Conservation (phyloP, 164 flowering plant species). For the Macadamia integrifolia region DNA sequence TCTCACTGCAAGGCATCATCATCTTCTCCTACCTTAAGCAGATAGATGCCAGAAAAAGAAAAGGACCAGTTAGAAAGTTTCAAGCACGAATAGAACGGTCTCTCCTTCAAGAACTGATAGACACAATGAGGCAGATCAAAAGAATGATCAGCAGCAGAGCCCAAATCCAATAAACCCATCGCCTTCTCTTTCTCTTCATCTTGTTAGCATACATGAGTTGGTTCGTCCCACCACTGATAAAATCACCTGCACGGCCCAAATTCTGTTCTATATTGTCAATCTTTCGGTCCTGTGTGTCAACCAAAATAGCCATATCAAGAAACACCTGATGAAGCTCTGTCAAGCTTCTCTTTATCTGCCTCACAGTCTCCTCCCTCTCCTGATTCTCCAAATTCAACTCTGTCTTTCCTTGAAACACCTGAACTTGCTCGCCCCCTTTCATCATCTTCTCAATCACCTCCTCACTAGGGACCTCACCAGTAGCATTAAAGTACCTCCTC, state of each 20-base stretch:
- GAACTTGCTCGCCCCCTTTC: constrained; percentile 24
- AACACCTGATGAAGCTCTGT: constrained; percentile 68
- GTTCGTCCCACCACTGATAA: constrained; percentile 57
- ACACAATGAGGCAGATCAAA: constrained; percentile 44
- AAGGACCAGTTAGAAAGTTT: too few relatives aligned
- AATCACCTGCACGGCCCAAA: constrained; percentile 42
- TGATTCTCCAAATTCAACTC: constrained; percentile 34
- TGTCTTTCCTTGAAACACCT: constrained; percentile 25
- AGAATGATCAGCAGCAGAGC: constrained; percentile 42
- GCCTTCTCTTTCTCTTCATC: constrained; percentile 44
- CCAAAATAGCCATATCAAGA: constrained; percentile 81
- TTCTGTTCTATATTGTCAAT: constrained; percentile 63
- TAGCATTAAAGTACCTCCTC: constrained; percentile 47
- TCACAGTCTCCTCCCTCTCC: constrained; percentile 63
- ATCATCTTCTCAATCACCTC: constrained; percentile 46
- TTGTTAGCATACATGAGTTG: constrained; percentile 52
- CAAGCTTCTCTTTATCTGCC: constrained; percentile 63
- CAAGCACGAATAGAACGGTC: too few relatives aligned
- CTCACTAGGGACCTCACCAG: constrained; percentile 43
- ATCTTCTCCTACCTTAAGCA: too few relatives aligned
- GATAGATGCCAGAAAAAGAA: too few relatives aligned
- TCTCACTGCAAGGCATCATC: too few relatives aligned
- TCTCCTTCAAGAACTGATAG: constrained; percentile 7
- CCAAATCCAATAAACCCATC: constrained; percentile 46
- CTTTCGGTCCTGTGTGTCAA: constrained; percentile 62